Percentiles rank a stretch among this genome's conserved stretches.
Conservation (phyloP, 805 yeast genomes). For the Cyberlindnera americana region DNA sequence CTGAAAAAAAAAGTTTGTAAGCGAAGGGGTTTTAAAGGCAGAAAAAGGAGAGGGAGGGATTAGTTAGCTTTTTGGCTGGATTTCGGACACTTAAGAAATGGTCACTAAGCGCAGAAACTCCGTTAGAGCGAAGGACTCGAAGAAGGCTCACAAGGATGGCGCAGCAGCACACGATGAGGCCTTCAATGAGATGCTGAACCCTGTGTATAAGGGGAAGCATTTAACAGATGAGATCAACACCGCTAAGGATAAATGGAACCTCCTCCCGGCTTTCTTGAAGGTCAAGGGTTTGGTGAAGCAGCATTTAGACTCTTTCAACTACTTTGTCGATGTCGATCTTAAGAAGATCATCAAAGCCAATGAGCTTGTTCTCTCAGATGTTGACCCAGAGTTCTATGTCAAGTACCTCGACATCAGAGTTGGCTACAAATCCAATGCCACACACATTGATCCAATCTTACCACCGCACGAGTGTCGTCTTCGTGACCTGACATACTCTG, state of each 20-base stretch:
- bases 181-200: conserved; percentile 73
- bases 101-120: conserved; percentile 26
- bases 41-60: not conserved
- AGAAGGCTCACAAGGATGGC: conserved; percentile 17
- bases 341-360: conserved; percentile 92
- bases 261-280: conserved; percentile 90
- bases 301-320: conserved; percentile 96
- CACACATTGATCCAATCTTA: conserved; percentile 52
- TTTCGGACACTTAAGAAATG: conserved; percentile 12
- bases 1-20: conserved; percentile 15
- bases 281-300: conserved; percentile 96
- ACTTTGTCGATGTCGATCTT: conserved; percentile 89
- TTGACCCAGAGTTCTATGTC: conserved; percentile 93
- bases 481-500: conserved; percentile 90
- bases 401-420: conserved; percentile 91
- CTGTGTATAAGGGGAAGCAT: conserved; percentile 80
- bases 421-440: conserved; percentile 67
- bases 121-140: conserved; percentile 5
- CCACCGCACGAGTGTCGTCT: conserved; percentile 96
- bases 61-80: too few species aligned
- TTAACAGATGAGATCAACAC: conserved; percentile 86
- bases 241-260: conserved; percentile 95
- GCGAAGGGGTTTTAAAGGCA: not conserved
- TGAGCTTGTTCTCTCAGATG: conserved; percentile 84
- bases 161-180: conserved; percentile 47